phyloP scores from a whole-genome alignment of 371 early-diverging fungal species.

The Cokeromyces recurvatus region DNA sequence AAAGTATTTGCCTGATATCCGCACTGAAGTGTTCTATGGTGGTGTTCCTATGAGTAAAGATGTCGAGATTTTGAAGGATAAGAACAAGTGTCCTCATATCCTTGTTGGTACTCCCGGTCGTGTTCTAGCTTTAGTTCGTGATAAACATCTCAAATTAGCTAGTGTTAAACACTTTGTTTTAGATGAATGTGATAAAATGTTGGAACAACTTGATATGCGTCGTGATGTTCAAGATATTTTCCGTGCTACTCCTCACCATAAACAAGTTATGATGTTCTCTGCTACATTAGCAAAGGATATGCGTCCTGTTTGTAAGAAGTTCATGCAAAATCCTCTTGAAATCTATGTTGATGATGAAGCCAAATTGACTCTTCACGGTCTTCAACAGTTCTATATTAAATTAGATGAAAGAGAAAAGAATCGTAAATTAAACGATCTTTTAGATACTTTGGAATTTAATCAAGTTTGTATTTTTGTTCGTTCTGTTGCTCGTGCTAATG shows the following conservation, averaged over 20 bases:
- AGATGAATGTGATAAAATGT: constrained; percentile 99
- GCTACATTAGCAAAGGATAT: constrained; percentile 94
- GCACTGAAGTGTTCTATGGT: constrained; percentile 92
- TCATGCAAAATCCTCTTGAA: constrained; percentile 96
- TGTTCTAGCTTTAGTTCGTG: constrained; percentile 84
- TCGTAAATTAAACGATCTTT: constrained; percentile 88
- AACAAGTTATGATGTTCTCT: constrained; percentile 98
- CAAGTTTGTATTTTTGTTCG: constrained; percentile 98
- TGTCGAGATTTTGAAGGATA: constrained; percentile 75
- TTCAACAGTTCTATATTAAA: constrained; percentile 93
- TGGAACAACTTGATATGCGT: constrained; percentile 92
- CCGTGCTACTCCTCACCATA: constrained; percentile 89
- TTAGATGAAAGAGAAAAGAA: constrained; percentile 89
- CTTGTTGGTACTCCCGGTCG: constrained; percentile 99
- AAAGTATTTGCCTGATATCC: constrained; percentile 93
- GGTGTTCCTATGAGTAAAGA: constrained; percentile 80
- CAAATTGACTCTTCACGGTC: constrained; percentile 96
- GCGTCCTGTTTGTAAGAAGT: constrained; percentile 90
- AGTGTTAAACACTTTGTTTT: constrained; percentile 96
- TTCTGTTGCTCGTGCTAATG: constrained; percentile 84
- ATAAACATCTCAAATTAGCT: constrained; percentile 71
- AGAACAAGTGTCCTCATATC: constrained; percentile 85
- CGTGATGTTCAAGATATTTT: constrained; percentile 96
- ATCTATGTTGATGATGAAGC: constrained; percentile 98
- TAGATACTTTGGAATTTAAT: constrained; percentile 94